These are phyloP conservation scores for Sporormia fimetaria DNA, from an alignment of 495 filamentous ascomycete species.

Conservation along the genomic window DNA sequence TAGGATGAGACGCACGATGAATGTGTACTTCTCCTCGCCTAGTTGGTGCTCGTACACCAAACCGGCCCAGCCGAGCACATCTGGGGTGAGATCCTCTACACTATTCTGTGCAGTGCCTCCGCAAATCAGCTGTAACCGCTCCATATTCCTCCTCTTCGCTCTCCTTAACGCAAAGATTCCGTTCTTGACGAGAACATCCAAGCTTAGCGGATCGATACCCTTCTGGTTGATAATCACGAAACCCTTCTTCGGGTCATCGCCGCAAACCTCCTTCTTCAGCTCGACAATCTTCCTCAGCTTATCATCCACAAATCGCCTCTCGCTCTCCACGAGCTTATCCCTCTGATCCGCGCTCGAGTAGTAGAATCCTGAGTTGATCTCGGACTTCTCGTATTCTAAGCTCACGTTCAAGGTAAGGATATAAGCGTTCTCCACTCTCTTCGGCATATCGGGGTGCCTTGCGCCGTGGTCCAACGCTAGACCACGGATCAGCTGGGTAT, in stretches of 20 bases:
- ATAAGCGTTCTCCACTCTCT: conserved; percentile 85
- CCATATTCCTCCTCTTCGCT: conserved; percentile 98
- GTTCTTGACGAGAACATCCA: conserved; percentile 95
- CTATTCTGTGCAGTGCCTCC: conserved; percentile 89
- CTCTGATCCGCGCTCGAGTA: conserved; percentile 94
- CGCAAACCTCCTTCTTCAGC: conserved; percentile 95
- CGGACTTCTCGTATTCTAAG: conserved; percentile 96
- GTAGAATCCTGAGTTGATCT: conserved; percentile 99
- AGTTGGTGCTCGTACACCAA: conserved; percentile 94
- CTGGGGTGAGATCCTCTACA: conserved; percentile 81
- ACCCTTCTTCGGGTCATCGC: conserved; percentile 83
- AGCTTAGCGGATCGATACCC: conserved; percentile 89
- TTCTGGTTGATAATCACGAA: conserved; percentile 99
- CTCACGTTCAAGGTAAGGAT: conserved; percentile 95
- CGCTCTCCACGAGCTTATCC: conserved; percentile 94
- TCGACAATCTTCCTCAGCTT: conserved; percentile 98
- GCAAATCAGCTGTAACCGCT: conserved; percentile 87
- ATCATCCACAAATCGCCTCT: conserved; percentile 88
- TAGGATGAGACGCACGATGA: conserved; percentile 44
- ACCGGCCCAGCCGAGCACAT: conserved; percentile 91
- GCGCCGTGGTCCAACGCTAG: conserved; percentile 92
- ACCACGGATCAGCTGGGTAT: conserved; percentile 90
- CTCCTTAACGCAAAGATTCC: conserved; percentile 87
- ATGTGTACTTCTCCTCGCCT: conserved; percentile 98
- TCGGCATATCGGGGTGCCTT: conserved; percentile 96